Base-by-base conservation (phyloP, 1,284 basidiomycete species). In the Cryptococcus maquisensis region DNA sequence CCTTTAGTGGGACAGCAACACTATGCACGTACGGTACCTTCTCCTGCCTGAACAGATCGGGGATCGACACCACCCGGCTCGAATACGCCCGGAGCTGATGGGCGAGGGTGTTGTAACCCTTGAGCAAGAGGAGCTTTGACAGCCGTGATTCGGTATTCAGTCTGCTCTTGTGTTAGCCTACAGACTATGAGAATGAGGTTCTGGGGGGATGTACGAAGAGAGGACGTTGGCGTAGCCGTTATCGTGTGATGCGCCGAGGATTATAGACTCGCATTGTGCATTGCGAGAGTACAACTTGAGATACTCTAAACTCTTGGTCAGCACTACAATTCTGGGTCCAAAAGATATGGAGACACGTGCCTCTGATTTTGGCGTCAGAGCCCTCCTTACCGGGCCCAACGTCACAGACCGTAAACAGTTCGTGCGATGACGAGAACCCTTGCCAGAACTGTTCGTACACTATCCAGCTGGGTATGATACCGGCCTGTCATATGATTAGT, bases 231-330 rank as follows among this genome's bases (percentile, higher is more conserved):
- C 70, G 72, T 88, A 88, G 61, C 85, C 85, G 71, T 84, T 84
- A 73, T 88, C 85, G 68, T 87, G 85, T 60, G 83, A 84, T 54
- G 84, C 84, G 49, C 82, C 83, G 67, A 88, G 81, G 71, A 88
- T 85, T 43, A 90, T 78, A 47, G 83, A 83, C 46, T 85, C 77
- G 35, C 86, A 89, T 68, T 90, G 87, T 9, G 84, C 82, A 64
- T 90, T 85, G 55, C 81, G 80, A 44, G 82, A 78, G 69, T 84
- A 89, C n/a, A 86, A 85, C 71, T 85, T 81, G 38, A 90, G 74
- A 68, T 87, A 84, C 70, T 88, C 88, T 89, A 63, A 21, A 35
- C 21, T 23, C n/a, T 46, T 46, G 40, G 53, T 56, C 52, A 18
- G 18, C 28, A 15, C 12, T 49, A 21, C 9, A 18, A 35, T 39